These are phyloP conservation scores for Quercus phellos DNA, from an alignment of 331 rosid species.

Conservation along the genomic window DNA sequence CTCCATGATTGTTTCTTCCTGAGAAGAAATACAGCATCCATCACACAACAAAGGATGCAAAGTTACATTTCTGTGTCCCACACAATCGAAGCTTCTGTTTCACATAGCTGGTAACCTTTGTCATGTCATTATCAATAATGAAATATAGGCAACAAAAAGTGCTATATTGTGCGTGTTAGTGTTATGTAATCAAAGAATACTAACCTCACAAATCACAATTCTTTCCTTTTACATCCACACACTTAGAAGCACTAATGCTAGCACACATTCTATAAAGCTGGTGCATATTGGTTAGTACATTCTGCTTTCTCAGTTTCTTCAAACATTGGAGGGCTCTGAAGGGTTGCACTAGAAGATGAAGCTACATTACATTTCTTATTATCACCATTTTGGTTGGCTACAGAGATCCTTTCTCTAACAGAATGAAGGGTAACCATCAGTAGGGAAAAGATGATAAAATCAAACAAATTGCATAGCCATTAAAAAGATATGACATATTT, in stretches of 20 bases:
- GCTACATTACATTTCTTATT: slow-evolving; percentile 14
- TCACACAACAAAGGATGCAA: not conserved
- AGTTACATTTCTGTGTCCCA: not conserved
- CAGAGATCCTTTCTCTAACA: slow-evolving; percentile 41
- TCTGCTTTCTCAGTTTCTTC: slow-evolving; percentile 12
- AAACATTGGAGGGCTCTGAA: slow-evolving; percentile 41
- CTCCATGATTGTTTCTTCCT: slow-evolving; percentile 17
- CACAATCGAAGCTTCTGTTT: not conserved
- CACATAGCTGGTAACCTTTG: not conserved
- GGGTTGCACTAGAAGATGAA: slow-evolving; percentile 36
- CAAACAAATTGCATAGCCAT: not conserved
- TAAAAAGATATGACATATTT: not conserved
- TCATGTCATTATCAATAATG: not conserved
- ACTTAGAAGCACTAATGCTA: slow-evolving; percentile 40
- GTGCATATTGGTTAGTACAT: slow-evolving; percentile 14
- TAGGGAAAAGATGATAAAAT: not conserved
- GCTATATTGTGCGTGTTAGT: not conserved
- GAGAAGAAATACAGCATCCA: not conserved
- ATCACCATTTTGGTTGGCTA: slow-evolving; percentile 19
- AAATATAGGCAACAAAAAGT: not conserved
- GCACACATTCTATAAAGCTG: slow-evolving; percentile 33
- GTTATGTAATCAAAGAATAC: not conserved
- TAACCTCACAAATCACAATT: slow-evolving; percentile 8
- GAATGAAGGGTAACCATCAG: not conserved
- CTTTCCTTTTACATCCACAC: slow-evolving; percentile 22